These are phyloP conservation scores for Aspergillus bridgeri DNA, from an alignment of 495 filamentous ascomycete species.

Conservation along the genomic window DNA sequence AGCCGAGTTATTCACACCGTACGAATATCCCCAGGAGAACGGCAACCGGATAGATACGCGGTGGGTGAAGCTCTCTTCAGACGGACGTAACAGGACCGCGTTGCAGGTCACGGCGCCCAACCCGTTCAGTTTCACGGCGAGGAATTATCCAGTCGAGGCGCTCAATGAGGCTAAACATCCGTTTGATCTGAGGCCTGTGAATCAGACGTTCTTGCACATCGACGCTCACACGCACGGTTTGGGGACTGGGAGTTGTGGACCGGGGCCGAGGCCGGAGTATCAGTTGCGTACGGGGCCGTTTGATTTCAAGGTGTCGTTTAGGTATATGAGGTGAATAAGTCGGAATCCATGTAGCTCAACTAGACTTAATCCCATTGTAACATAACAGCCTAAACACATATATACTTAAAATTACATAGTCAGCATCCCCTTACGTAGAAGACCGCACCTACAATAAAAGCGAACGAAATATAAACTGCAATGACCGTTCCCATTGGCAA, in stretches of 20 bases:
- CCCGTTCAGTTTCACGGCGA: conserved; percentile 52
- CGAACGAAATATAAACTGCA: no score
- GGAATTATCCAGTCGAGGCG: conserved; percentile 47
- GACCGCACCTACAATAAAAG: no score
- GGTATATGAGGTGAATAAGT: background rate
- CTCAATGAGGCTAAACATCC: conserved; percentile 56
- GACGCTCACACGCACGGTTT: conserved; percentile 61
- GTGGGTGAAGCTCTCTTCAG: background rate
- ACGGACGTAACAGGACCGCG: background rate
- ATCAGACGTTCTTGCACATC: conserved; percentile 55
- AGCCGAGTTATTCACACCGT: conserved; percentile 5
- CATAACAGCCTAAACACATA: no score
- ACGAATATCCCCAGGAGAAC: conserved; percentile 28
- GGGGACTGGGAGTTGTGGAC: background rate
- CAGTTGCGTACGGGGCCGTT: background rate
- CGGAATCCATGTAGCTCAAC: no score
- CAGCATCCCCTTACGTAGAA: no score
- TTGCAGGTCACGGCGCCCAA: background rate
- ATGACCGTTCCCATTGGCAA: no score
- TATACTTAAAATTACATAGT: no score
- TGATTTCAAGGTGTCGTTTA: background rate
- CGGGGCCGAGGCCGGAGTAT: background rate
- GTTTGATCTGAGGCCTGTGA: conserved; percentile 49
- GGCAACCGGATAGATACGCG: conserved; percentile 23
- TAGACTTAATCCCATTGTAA: no score